phyloP scores from a whole-genome alignment of 352 stramenopile species.

The Salisapilia sapeloensis region DNA sequence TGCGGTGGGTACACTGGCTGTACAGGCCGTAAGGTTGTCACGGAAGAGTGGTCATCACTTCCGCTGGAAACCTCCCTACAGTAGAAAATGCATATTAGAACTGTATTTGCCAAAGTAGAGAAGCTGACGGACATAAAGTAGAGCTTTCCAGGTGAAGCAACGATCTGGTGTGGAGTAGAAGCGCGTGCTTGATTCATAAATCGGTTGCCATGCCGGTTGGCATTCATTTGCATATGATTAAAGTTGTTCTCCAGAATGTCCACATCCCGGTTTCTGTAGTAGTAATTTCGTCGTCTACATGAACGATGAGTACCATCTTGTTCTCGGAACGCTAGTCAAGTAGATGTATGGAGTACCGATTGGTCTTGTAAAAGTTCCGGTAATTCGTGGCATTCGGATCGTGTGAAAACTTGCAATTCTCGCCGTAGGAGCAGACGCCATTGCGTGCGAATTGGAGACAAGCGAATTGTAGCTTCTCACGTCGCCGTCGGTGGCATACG shows the following conservation, averaged over 20 bases:
- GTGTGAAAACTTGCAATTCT: conserved; percentile 42
- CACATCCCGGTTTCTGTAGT: conserved; percentile 1
- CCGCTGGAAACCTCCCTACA: too few species aligned
- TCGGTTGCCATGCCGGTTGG: too few species aligned
- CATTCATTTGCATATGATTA: neutral
- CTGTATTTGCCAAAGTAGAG: too few species aligned
- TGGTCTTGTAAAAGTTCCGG: conserved; percentile 1
- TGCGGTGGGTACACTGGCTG: too few species aligned
- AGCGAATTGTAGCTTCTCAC: neutral
- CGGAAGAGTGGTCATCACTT: too few species aligned
- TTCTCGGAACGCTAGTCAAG: conserved; percentile 4
- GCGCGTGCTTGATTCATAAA: too few species aligned
- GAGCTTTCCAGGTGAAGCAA: too few species aligned
- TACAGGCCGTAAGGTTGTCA: too few species aligned
- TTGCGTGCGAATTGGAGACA: conserved; percentile 26
- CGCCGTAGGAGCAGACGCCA: conserved; percentile 27
- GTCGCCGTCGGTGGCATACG: too few species aligned
- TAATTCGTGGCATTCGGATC: conserved; percentile 2
- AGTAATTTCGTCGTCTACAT: neutral
- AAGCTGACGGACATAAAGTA: too few species aligned
- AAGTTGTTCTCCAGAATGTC: neutral
- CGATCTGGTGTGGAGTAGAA: too few species aligned
- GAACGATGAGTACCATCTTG: neutral
- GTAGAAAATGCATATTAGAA: too few species aligned
- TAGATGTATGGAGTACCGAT: conserved; percentile 2